These are phyloP conservation scores for Schrenkiella parvula DNA, from an alignment of 345 rosid genomes.

Conservation along the genomic window DNA sequence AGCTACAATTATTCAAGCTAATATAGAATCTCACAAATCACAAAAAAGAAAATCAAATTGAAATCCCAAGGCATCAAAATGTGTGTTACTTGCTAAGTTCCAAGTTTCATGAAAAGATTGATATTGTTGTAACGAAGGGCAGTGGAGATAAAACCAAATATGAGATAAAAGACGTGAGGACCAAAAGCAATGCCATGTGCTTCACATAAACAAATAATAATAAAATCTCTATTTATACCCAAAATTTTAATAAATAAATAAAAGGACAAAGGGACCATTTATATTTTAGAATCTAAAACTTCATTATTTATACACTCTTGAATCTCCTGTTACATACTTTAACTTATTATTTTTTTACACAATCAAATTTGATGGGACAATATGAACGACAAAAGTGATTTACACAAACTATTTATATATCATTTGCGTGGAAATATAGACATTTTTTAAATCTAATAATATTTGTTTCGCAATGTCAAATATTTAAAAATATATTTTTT, in stretches of 20 bases:
- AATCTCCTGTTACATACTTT: not conserved
- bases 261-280: not conserved
- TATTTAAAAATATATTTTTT: too few relatives aligned
- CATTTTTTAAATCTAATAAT: too few relatives aligned
- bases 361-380: too few relatives aligned
- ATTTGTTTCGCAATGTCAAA: too few relatives aligned
- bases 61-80: not conserved
- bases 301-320: not conserved
- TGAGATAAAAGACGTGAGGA: slow-evolving; percentile 17
- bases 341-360: too few relatives aligned
- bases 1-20: not conserved
- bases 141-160: not conserved
- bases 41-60: not conserved
- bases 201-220: not conserved
- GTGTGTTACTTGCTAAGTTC: not conserved
- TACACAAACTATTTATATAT: too few relatives aligned
- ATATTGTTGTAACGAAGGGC: not conserved
- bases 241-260: not conserved
- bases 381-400: too few relatives aligned
- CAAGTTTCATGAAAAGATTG: slow-evolving; percentile 11
- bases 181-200: slow-evolving; percentile 10
- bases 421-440: too few relatives aligned
- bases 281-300: not conserved
- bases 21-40: not conserved
- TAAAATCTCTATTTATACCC: not conserved